Conservation (phyloP, 176 grass and related monocot species). For the Eragrostis curvula region DNA sequence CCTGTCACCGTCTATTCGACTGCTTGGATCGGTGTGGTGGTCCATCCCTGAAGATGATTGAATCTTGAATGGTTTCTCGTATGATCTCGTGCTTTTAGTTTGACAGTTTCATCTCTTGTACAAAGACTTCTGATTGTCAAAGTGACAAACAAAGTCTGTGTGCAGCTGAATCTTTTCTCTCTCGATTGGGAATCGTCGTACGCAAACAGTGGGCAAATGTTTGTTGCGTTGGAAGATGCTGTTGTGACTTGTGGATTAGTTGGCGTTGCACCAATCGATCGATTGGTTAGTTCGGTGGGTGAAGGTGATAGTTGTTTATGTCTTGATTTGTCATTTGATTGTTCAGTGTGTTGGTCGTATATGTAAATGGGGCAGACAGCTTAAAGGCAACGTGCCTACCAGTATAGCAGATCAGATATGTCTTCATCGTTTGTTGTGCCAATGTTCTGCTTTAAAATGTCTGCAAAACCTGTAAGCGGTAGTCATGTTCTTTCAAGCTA, state of each 20-base stretch:
- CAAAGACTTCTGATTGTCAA: neutral
- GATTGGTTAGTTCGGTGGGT: conserved; percentile 8
- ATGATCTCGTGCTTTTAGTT: neutral
- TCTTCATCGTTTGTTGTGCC: neutral
- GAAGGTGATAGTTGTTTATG: neutral
- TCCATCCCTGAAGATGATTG: conserved; percentile 8
- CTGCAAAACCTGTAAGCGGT: too few relatives aligned
- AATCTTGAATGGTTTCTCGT: neutral
- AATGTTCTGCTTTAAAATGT: too few relatives aligned
- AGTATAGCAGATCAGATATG: neutral
- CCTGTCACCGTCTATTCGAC: neutral
- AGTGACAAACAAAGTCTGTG: neutral
- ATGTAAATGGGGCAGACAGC: neutral
- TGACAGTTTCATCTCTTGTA: conserved; percentile 4
- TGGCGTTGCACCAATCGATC: neutral
- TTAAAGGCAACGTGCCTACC: conserved; percentile 22
- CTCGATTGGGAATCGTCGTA: neutral
- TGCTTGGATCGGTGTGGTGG: conserved; percentile 4
- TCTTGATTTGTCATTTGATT: conserved; percentile 17
- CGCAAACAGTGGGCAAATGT: neutral
- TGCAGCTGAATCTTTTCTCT: neutral
- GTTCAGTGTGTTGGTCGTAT: conserved; percentile 15
- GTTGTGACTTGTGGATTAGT: conserved; percentile 12
- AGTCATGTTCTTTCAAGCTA: too few relatives aligned
- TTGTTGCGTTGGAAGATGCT: neutral